phyloP scores from a whole-genome alignment of 345 rosid species.

The Acer campestre region DNA sequence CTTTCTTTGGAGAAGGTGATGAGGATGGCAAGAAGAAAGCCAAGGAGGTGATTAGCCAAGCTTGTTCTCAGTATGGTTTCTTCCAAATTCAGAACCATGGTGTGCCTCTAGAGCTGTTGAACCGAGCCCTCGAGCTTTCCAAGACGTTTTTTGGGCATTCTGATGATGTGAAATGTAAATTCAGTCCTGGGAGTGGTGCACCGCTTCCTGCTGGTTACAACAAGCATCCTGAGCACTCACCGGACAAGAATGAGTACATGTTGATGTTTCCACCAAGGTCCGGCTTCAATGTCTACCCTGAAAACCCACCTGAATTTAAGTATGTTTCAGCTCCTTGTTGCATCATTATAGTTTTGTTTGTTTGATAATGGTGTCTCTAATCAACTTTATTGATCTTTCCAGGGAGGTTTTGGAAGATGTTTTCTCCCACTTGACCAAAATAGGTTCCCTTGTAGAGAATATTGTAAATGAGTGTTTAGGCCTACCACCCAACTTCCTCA shows the following conservation, averaged over 20 bases:
- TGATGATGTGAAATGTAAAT: conserved; percentile 40
- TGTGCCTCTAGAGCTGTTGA: conserved; percentile 34
- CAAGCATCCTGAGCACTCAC: conserved; percentile 39
- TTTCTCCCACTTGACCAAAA: conserved; percentile 33
- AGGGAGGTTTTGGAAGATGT: conserved; percentile 44
- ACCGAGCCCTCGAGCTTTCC: conserved; percentile 38
- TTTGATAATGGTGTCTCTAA: too few species aligned
- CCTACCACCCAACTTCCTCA: conserved; percentile 49
- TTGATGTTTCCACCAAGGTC: conserved; percentile 44
- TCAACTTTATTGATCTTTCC: not conserved
- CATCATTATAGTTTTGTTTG: not conserved
- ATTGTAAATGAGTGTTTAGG: conserved; percentile 44
- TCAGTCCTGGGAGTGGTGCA: conserved; percentile 24
- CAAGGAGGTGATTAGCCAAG: conserved; percentile 33
- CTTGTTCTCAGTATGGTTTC: conserved; percentile 51
- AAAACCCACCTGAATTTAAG: conserved; percentile 45
- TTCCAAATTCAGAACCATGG: conserved; percentile 60
- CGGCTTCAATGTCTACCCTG: conserved; percentile 48
- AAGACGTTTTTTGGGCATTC: conserved; percentile 37
- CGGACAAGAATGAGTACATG: conserved; percentile 50
- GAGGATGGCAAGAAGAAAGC: conserved; percentile 39
- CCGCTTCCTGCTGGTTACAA: conserved; percentile 52
- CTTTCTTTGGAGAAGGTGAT: conserved; percentile 34
- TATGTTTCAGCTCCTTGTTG: conserved; percentile 10
- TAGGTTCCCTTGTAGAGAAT: conserved; percentile 38